Percentiles rank a stretch among this genome's conserved stretches.
phyloP scores from a whole-genome alignment of 2,329 filamentous ascomycete species.

The Monosporascus sp. region DNA sequence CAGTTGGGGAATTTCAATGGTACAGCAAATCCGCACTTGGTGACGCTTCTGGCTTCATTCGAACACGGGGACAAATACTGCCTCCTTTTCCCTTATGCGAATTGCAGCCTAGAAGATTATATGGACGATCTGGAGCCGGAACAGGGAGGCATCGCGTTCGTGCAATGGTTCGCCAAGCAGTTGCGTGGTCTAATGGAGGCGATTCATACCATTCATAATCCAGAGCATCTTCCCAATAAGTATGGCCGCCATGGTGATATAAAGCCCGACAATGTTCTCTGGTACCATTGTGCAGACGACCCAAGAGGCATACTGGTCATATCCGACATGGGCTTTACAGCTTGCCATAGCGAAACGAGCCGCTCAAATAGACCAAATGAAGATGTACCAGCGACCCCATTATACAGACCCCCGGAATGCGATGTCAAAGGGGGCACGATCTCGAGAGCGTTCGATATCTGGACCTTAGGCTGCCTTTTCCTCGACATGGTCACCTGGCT shows the following conservation, averaged over 20 bases:
- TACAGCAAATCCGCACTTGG: conserved; percentile 14
- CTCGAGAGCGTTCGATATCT: conserved; percentile 8
- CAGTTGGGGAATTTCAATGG: conserved; percentile 8
- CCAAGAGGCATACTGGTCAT: conserved; percentile 4
- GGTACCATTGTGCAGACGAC: conserved; percentile 1
- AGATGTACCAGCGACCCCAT: background rate
- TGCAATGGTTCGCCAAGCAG: conserved; percentile 7
- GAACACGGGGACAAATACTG: conserved; percentile 8
- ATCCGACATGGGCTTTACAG: conserved; percentile 8
- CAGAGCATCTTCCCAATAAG: conserved; percentile 1
- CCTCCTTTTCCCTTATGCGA: conserved; percentile 23
- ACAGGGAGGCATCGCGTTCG: background rate
- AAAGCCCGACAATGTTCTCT: conserved; percentile 13
- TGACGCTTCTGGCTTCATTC: conserved; percentile 16
- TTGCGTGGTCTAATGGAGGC: conserved; percentile 4
- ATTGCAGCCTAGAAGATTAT: conserved; percentile 15
- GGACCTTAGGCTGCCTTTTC: conserved; percentile 12
- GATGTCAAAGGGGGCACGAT: conserved; percentile 4
- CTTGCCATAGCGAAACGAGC: conserved; percentile 6
- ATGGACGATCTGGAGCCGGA: no score
- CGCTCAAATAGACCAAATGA: conserved; percentile 5
- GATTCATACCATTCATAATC: conserved; percentile 11
- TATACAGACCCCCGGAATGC: conserved; percentile 7
- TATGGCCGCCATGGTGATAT: conserved; percentile 25
- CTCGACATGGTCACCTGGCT: conserved; percentile 8